Evolutionary conservation across 2,329 filamentous ascomycete genomes (phyloP).

Genomic region (Sclerotinia borealis): DNA sequence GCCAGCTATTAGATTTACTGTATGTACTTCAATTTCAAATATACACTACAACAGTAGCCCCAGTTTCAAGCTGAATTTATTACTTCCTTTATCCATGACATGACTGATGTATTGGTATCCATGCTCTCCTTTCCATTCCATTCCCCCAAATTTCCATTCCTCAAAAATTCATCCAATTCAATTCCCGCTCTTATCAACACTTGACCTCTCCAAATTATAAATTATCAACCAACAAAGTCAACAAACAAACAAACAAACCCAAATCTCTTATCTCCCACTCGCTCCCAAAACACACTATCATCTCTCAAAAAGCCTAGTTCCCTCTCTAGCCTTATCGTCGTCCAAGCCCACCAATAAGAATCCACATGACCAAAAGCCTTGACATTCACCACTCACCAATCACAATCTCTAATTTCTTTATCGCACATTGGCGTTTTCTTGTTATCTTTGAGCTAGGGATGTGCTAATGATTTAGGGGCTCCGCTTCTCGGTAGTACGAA

Average conservation of each 20-base stretch:
- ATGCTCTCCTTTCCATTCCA: neutral
- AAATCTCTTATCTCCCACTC: neutral
- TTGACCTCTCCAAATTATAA: constrained; percentile 4
- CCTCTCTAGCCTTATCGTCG: constrained; percentile 5
- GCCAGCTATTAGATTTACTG: neutral
- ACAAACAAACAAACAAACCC: constrained; percentile 1
- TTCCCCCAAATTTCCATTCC: no score
- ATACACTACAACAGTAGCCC: no score
- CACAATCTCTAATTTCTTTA: neutral
- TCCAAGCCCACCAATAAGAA: neutral
- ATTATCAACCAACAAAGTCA: neutral
- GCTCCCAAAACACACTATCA: neutral
- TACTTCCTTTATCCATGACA: neutral
- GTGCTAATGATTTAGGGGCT: neutral
- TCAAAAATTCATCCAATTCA: no score
- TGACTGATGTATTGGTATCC: no score
- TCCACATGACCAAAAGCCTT: neutral
- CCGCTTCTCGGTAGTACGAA: neutral
- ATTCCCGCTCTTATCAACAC: no score
- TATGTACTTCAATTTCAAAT: neutral
- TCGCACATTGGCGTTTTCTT: neutral
- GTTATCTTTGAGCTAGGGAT: neutral
- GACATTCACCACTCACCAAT: neutral
- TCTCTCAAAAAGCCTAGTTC: neutral
- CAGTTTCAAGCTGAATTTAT: neutral